Base-by-base conservation (phyloP, 2,329 filamentous ascomycete species). In the Dactylonectria macrodidyma region DNA sequence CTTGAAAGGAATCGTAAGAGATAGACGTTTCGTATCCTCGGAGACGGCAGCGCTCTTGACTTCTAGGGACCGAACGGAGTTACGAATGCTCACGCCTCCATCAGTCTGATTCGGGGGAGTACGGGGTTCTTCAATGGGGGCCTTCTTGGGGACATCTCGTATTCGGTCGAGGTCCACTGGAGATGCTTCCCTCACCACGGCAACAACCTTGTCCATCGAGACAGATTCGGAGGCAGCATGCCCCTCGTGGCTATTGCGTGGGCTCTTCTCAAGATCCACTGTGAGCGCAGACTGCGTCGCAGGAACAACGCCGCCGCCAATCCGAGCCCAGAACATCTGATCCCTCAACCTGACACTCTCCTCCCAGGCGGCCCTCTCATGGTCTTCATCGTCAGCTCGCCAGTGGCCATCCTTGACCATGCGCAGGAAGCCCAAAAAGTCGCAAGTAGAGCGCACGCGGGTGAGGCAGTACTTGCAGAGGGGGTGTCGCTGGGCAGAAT, bases 271-370 rank as follows among this genome's bases (percentile, higher is more conserved):
- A 19, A 73, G 26, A n/a, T 78, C 77, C 14, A 72, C 57, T 7
- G 75, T 68, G 2, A 74, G 67, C n/a, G 76, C 63, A 5, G 61
- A 69, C 26, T 81, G 81, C 11, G 76, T 75, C 10, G 88, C 85
- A 1, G 95, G 96, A 12, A 98, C 84, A 2, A 99, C 94, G 14
- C 96, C 96, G 33, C 95, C 96, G 30, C 95, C 95, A 59, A 99
- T 90, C 62, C 96, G 89, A 58, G 93, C 90, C 96, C 96, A 99
- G 79, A 99, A 99, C 93, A 99, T 97, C 74, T 95, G 91, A 80
- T 99, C 96, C 58, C 96, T 88, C 55, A 98, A 82, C 34, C 92
- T 90, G 11, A 98, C 93, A 65, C 94, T 94, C 83, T 99, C 96
- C 78, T 98, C 95, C 96, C 96, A 99, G 0, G 95, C 94, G 33